Percentiles rank a stretch among this genome's conserved stretches.
These are phyloP conservation scores for Puccinia triticina DNA, from an alignment of 1,284 basidiomycete species.

Conservation along the genomic window DNA sequence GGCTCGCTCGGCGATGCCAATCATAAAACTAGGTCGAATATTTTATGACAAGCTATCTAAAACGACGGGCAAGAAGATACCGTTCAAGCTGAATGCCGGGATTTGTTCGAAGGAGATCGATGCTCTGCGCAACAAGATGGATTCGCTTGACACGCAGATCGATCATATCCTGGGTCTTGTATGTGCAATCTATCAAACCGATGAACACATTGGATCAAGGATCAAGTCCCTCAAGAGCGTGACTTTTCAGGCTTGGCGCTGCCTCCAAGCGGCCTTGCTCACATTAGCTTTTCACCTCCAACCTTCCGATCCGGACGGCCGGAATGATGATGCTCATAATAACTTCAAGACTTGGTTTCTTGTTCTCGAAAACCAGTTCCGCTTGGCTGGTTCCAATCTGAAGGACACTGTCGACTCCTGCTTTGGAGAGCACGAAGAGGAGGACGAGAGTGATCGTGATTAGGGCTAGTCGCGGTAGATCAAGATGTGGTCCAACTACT, in stretches of 20 bases:
- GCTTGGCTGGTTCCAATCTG: background rate
- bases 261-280: background rate
- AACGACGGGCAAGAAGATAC: background rate
- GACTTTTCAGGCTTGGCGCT: background rate
- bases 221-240: background rate
- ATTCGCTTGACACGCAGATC: background rate
- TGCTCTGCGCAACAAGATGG: background rate
- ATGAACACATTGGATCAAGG: background rate
- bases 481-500: too few species aligned
- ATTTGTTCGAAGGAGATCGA: background rate
- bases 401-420: background rate
- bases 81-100: background rate
- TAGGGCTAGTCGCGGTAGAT: background rate
- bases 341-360: constrained; percentile 9
- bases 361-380: background rate
- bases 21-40: background rate
- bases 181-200: background rate
- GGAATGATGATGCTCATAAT: background rate
- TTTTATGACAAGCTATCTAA: background rate
- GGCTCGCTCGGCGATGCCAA: background rate
- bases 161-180: background rate
- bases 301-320: background rate
- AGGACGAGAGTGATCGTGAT: background rate
- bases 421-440: background rate
- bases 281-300: background rate